Percentiles rank a stretch among this genome's conserved stretches.
These are phyloP conservation scores for Decorospora gaudefroyi DNA, from an alignment of 2,329 filamentous ascomycete species.

Conservation along the genomic window DNA sequence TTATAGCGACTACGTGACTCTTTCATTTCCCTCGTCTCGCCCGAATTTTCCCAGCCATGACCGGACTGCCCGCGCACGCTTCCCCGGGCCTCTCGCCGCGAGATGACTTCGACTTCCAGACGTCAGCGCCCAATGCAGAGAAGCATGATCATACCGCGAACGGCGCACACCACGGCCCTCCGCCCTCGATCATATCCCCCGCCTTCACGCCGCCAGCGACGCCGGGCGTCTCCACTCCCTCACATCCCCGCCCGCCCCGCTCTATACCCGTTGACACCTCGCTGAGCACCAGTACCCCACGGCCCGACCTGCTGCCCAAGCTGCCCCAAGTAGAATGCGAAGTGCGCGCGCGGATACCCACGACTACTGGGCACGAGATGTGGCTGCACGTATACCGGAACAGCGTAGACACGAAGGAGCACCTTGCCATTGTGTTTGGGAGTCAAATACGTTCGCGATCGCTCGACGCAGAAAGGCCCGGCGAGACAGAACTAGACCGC, in stretches of 20 bases:
- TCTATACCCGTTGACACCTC: conserved; percentile 53
- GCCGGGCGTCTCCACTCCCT: conserved; percentile 41
- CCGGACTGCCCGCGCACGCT: conserved; percentile 58
- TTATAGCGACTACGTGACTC: neutral
- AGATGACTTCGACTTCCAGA: conserved; percentile 46
- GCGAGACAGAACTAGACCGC: conserved; percentile 84
- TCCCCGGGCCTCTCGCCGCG: conserved; percentile 57
- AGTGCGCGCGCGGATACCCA: conserved; percentile 92
- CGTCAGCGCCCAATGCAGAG: conserved; percentile 23
- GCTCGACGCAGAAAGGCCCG: conserved; percentile 71
- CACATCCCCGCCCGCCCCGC: conserved; percentile 42
- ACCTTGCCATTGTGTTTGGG: conserved; percentile 95
- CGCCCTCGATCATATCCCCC: conserved; percentile 54
- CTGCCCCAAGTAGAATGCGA: conserved; percentile 90
- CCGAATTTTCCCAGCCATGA: conserved; percentile 48
- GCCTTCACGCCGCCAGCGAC: conserved; percentile 51
- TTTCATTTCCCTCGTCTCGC: conserved; percentile 1
- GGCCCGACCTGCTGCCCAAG: conserved; percentile 72
- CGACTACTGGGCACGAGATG: conserved; percentile 90
- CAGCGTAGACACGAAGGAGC: conserved; percentile 90
- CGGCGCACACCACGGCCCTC: conserved; percentile 25
- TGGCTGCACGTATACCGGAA: conserved; percentile 95
- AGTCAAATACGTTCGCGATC: conserved; percentile 74
- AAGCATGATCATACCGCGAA: conserved; percentile 17
- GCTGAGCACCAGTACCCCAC: conserved; percentile 51